These are phyloP conservation scores for Dillenia turbinata DNA, from an alignment of 164 flowering plant species.

Conservation along the genomic window DNA sequence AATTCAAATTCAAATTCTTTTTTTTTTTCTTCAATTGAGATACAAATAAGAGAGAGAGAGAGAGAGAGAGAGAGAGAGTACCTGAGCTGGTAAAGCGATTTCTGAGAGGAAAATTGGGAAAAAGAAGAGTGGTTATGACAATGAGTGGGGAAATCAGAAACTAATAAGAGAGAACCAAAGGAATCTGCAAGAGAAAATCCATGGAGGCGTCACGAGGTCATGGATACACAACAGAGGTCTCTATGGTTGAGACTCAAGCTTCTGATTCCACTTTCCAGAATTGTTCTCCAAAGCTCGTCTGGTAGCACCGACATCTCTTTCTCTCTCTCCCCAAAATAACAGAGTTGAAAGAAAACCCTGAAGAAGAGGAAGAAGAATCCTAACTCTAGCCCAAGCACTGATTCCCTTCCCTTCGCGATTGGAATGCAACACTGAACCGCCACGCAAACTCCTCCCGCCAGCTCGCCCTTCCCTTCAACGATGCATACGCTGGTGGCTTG, in stretches of 20 bases:
- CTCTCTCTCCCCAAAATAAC: no score
- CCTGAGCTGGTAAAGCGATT: slow-evolving; percentile 33
- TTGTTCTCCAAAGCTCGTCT: slow-evolving; percentile 61
- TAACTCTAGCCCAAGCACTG: no score
- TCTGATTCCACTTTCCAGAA: slow-evolving; percentile 42
- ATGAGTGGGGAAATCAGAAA: slow-evolving; percentile 36
- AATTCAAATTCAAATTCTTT: not conserved
- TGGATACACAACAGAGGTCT: slow-evolving; percentile 58
- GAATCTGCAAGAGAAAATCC: slow-evolving; percentile 42
- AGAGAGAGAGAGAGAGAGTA: slow-evolving; percentile 1
- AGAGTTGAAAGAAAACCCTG: no score
- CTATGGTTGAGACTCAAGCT: slow-evolving; percentile 25
- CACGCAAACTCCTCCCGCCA: no score
- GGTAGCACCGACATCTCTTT: slow-evolving; percentile 28
- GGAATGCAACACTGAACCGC: no score
- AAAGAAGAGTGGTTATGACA: not conserved
- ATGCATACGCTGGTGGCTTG: no score
- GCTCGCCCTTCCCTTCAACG: no score
- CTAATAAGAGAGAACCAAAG: slow-evolving; percentile 47
- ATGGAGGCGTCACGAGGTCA: slow-evolving; percentile 43
- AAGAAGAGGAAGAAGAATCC: not conserved
- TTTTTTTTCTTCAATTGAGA: not conserved
- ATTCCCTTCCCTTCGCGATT: no score
- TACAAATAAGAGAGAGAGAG: not conserved
- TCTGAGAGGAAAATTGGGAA: slow-evolving; percentile 15